Conservation (phyloP, 176 grass and related monocot species). For the Avena eriantha region DNA sequence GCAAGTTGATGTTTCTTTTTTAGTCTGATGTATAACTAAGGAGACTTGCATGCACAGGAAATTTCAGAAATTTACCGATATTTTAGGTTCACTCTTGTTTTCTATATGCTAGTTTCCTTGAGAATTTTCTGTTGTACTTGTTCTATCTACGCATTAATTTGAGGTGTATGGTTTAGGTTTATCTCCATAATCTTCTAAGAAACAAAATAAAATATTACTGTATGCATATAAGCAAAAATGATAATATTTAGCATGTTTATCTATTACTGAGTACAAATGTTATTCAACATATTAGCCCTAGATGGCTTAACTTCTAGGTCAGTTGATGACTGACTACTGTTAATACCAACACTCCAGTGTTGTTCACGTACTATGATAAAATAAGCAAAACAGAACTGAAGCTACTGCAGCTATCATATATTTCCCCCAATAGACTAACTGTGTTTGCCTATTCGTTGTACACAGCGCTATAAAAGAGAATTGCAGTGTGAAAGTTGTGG, state of each 20-base stretch:
- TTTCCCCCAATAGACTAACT: conserved; percentile 36
- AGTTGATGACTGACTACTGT: not conserved
- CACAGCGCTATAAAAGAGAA: conserved; percentile 58
- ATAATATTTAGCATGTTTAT: conserved; percentile 29
- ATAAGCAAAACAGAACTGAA: conserved; percentile 12
- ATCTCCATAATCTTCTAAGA: conserved; percentile 13
- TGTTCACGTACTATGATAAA: not conserved
- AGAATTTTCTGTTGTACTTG: conserved; percentile 18
- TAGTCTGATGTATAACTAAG: not conserved
- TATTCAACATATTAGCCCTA: conserved; percentile 2
- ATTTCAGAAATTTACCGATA: conserved; percentile 30
- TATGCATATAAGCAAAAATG: conserved; percentile 27
- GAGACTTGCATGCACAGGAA: not conserved
- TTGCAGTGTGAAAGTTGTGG: conserved; percentile 79
- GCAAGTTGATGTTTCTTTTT: conserved; percentile 47
- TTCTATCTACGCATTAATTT: not conserved
- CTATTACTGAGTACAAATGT: not conserved
- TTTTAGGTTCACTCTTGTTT: not conserved
- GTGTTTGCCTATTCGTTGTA: conserved; percentile 31
- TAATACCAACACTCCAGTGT: conserved; percentile 20
- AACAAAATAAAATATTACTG: conserved; percentile 2
- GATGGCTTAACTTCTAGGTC: not conserved
- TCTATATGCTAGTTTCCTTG: not conserved
- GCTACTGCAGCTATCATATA: conserved; percentile 14
- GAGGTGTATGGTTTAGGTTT: not conserved